Evolutionary conservation across 2,329 filamentous ascomycete species (phyloP).

Genomic region (Karstenula rhodostoma): DNA sequence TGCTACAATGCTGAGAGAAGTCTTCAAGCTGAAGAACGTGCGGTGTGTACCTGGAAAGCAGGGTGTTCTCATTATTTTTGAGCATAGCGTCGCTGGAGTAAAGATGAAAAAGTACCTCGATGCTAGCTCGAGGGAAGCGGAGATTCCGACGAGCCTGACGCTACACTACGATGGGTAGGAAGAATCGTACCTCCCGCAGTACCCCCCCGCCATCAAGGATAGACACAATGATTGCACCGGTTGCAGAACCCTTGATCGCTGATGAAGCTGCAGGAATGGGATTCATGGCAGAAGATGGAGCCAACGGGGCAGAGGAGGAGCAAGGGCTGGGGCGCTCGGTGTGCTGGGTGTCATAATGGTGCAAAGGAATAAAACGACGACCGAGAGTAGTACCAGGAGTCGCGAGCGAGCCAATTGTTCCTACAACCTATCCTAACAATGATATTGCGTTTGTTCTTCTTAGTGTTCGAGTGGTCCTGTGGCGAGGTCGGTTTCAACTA

Average conservation of each 20-base stretch:
- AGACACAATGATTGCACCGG: neutral
- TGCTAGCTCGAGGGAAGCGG: conserved; percentile 56
- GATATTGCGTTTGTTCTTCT: neutral
- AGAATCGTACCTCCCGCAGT: conserved; percentile 17
- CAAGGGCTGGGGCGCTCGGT: neutral
- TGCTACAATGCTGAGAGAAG: conserved; percentile 41
- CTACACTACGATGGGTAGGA: conserved; percentile 37
- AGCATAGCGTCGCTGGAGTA: conserved; percentile 58
- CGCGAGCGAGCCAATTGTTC: neutral
- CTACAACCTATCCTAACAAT: neutral
- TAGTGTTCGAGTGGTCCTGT: no score
- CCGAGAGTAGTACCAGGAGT: neutral
- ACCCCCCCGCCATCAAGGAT: neutral
- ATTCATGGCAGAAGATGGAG: neutral
- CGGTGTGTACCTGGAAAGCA: conserved; percentile 41
- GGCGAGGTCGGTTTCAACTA: no score
- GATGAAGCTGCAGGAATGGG: neutral
- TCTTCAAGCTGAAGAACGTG: conserved; percentile 46
- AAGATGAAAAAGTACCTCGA: conserved; percentile 60
- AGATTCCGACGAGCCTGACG: conserved; percentile 43
- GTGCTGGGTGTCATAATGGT: neutral
- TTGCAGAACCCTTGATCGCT: neutral
- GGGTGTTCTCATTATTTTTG: conserved; percentile 52
- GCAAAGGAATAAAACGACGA: neutral
- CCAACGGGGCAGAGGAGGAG: neutral